Conservation (phyloP, 768 basidiomycete genomes). For the Coprinopsis strossmayeri region DNA sequence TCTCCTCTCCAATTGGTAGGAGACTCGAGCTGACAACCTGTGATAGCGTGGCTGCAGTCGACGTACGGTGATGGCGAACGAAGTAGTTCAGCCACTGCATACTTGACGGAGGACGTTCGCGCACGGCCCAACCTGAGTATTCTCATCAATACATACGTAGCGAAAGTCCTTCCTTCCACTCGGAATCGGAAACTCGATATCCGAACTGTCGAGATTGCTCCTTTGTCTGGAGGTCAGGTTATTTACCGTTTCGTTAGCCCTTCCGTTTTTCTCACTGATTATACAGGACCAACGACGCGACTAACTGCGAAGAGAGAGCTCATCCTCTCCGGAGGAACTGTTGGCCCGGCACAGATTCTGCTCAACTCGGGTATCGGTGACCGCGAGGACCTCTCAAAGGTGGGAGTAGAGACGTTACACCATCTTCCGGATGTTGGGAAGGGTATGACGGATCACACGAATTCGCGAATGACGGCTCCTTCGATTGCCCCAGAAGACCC, state of each 20-base stretch:
- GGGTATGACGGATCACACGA: constrained; percentile 17
- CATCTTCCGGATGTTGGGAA: constrained; percentile 23
- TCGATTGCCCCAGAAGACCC: not conserved
- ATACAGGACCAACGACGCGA: no score
- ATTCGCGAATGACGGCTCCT: no score
- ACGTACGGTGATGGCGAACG: constrained; percentile 18
- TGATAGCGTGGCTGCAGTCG: constrained; percentile 18
- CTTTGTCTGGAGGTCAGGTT: constrained; percentile 29
- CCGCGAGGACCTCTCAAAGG: constrained; percentile 5
- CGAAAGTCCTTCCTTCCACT: constrained; percentile 8
- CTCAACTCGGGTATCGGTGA: constrained; percentile 16
- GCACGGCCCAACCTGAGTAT: constrained; percentile 21
- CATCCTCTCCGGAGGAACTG: constrained; percentile 12
- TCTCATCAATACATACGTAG: constrained; percentile 11
- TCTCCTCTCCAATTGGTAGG: not conserved
- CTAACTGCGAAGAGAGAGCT: constrained; percentile 16
- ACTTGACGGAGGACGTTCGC: constrained; percentile 17
- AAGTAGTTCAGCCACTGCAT: constrained; percentile 20
- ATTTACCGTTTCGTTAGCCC: not conserved
- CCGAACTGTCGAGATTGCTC: constrained; percentile 2
- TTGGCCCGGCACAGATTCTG: constrained; percentile 12
- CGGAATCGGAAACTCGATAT: no score
- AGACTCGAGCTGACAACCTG: constrained; percentile 14
- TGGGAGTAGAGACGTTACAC: constrained; percentile 19
- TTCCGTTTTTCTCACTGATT: not conserved